These are phyloP conservation scores for Pterocarpus macrocarpus DNA, from an alignment of 306 rosid genomes.

Conservation along the genomic window DNA sequence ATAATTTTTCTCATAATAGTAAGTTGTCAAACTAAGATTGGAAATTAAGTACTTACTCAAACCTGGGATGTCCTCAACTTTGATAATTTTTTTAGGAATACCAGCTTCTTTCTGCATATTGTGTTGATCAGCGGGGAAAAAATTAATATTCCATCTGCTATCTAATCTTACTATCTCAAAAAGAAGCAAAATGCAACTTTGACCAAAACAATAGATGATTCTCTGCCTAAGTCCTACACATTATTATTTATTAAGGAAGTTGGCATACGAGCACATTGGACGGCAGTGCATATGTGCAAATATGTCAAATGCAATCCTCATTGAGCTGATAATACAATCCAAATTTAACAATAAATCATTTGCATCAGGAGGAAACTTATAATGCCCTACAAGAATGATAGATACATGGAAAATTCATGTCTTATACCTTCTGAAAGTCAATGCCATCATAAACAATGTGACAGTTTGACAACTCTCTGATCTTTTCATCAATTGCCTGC, in stretches of 20 bases:
- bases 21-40: conserved; percentile 36
- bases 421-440: conserved; percentile 85
- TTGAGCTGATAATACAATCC: conserved; percentile 38
- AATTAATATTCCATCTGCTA: conserved; percentile 29
- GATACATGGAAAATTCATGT: conserved; percentile 12
- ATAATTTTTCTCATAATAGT: conserved; percentile 11
- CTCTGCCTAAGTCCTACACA: conserved; percentile 30
- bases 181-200: conserved; percentile 29
- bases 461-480: conserved; percentile 96
- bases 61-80: conserved; percentile 91
- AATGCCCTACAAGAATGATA: conserved; percentile 13
- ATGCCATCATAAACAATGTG: conserved; percentile 86
- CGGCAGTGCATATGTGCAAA: conserved; percentile 13
- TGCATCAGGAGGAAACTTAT: neutral
- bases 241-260: conserved; percentile 8
- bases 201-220: conserved; percentile 25
- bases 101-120: conserved; percentile 90
- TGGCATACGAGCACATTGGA: neutral
- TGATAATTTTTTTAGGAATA: conserved; percentile 69
- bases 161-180: conserved; percentile 22
- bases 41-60: conserved; percentile 73
- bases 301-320: conserved; percentile 26
- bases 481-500: conserved; percentile 97
- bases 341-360: conserved; percentile 27
- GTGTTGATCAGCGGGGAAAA: neutral